Conservation (phyloP, 495 filamentous ascomycete species). For the Bryoglossum gracile region DNA sequence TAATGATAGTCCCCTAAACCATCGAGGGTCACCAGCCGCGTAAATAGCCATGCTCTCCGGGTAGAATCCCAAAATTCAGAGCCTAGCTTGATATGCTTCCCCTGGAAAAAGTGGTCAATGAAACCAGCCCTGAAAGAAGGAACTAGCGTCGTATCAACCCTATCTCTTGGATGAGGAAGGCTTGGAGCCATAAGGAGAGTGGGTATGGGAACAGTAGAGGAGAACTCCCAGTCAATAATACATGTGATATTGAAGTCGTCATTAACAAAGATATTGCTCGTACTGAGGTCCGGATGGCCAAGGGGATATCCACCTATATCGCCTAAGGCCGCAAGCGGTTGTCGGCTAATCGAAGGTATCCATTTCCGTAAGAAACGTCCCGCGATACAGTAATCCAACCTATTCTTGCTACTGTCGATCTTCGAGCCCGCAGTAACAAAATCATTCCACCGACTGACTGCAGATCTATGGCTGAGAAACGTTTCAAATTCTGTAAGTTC, state of each 20-base stretch:
- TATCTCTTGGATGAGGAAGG: neutral
- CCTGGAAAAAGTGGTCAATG: neutral
- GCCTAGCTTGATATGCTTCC: neutral
- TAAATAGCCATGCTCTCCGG: neutral
- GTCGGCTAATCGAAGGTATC: slow-evolving; percentile 11
- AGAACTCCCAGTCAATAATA: slow-evolving; percentile 32
- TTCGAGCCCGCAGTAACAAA: slow-evolving; percentile 28
- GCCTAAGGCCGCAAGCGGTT: slow-evolving; percentile 9
- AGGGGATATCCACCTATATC: slow-evolving; percentile 8
- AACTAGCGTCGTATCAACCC: slow-evolving; percentile 20
- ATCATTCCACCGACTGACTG: slow-evolving; percentile 22
- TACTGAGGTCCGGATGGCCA: slow-evolving; percentile 15
- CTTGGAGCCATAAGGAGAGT: slow-evolving; percentile 12
- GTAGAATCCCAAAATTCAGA: slow-evolving; percentile 6
- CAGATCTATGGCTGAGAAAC: slow-evolving; percentile 6
- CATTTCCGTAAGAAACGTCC: slow-evolving; percentile 27
- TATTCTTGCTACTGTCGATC: slow-evolving; percentile 26
- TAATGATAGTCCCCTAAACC: slow-evolving; percentile 5
- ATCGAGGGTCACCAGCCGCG: slow-evolving; percentile 2
- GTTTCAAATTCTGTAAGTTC: slow-evolving; percentile 11
- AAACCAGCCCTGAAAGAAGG: neutral
- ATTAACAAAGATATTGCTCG: slow-evolving; percentile 33
- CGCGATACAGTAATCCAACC: slow-evolving; percentile 29
- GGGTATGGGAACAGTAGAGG: slow-evolving; percentile 15
- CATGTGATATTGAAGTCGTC: slow-evolving; percentile 32